phyloP scores from a whole-genome alignment of 2,329 filamentous ascomycete genomes.

The Anthostomella pinea region DNA sequence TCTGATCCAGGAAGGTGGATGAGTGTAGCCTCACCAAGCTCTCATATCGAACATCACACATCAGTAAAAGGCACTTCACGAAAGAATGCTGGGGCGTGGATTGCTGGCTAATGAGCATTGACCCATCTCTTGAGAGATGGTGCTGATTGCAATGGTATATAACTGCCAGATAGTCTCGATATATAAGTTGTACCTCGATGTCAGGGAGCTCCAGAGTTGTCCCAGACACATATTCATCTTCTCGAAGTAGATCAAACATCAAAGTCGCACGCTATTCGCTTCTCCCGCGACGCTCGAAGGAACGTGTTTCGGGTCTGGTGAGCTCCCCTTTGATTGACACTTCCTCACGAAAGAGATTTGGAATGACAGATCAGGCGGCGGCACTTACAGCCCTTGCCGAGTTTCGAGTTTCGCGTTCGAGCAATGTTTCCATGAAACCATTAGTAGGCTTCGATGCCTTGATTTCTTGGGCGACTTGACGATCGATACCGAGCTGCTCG shows the following conservation, averaged over 20 bases:
- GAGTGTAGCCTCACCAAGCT: too few relatives aligned
- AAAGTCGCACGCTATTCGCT: constrained; percentile 13
- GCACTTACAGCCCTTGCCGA: constrained; percentile 30
- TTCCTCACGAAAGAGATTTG: constrained; percentile 7
- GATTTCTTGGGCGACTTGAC: constrained; percentile 60
- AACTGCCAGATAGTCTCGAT: constrained; percentile 15
- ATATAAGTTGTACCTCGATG: constrained; percentile 11
- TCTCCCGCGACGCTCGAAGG: constrained; percentile 30
- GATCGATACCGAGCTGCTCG: constrained; percentile 73
- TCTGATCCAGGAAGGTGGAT: too few relatives aligned
- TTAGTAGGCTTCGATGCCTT: constrained; percentile 40
- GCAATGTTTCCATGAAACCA: constrained; percentile 55
- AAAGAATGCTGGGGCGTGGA: neutral
- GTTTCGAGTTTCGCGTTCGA: constrained; percentile 49
- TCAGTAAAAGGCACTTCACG: constrained; percentile 4
- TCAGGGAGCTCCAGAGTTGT: constrained; percentile 5
- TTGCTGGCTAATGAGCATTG: constrained; percentile 28
- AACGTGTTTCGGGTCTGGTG: constrained; percentile 33
- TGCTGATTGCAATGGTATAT: constrained; percentile 29
- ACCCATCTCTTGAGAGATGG: constrained; percentile 27
- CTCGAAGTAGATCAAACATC: constrained; percentile 25
- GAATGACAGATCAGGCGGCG: constrained; percentile 28
- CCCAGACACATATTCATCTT: constrained; percentile 1
- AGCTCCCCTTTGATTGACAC: constrained; percentile 26
- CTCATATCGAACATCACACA: neutral